A percentile compares a stretch with the other conserved stretches of the same genome.
Evolutionary conservation across 345 rosid species (phyloP).

Genomic region (Hypericum perforatum): DNA sequence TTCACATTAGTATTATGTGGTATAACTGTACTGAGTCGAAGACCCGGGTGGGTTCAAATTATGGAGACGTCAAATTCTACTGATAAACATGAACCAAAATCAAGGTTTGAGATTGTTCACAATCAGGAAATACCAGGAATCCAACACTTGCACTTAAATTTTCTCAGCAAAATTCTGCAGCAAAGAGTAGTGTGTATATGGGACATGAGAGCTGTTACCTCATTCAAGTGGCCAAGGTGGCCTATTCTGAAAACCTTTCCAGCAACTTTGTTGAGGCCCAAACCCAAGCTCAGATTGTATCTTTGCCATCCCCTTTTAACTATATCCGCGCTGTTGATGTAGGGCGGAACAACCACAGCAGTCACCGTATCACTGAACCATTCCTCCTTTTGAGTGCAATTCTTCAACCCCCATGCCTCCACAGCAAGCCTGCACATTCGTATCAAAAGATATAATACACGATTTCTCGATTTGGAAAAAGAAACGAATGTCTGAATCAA

Average conservation of each 20-base stretch:
- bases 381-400: slow-evolving; percentile 93
- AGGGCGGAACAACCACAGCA: slow-evolving; percentile 78
- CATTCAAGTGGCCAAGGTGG: slow-evolving; percentile 85
- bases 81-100: too few relatives aligned
- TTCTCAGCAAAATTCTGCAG: too few relatives aligned
- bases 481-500: too few relatives aligned
- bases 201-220: slow-evolving; percentile 34
- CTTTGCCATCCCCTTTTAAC: slow-evolving; percentile 87
- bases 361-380: slow-evolving; percentile 98
- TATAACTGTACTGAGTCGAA: too few relatives aligned
- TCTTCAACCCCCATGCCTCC: slow-evolving; percentile 99
- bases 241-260: slow-evolving; percentile 98
- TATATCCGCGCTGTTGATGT: slow-evolving; percentile 71
- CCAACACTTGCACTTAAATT: too few relatives aligned
- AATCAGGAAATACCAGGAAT: too few relatives aligned
- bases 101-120: too few relatives aligned
- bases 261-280: slow-evolving; percentile 96
- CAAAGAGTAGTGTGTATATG: too few relatives aligned
- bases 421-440: slow-evolving; percentile 65
- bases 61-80: too few relatives aligned
- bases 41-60: too few relatives aligned
- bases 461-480: neutral
- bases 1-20: too few relatives aligned
- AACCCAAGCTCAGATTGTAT: slow-evolving; percentile 89
- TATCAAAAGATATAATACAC: neutral